Conservation (phyloP, 1,284 basidiomycete genomes). For the Ustilago nuda region DNA sequence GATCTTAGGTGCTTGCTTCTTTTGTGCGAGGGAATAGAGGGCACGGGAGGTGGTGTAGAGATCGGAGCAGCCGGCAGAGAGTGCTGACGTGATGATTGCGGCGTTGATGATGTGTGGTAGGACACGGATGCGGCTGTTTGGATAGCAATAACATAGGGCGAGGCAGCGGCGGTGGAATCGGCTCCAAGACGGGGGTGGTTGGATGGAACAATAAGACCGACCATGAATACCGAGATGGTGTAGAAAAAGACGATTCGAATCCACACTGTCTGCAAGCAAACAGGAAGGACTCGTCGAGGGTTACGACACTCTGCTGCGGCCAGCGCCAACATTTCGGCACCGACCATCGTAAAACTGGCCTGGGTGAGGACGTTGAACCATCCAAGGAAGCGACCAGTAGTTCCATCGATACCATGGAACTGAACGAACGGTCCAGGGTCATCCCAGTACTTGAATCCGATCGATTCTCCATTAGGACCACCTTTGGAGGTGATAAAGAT, state of each 20-base stretch:
- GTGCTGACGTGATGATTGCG: slow-evolving; percentile 79
- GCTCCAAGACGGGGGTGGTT: slow-evolving; percentile 41
- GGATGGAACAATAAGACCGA: slow-evolving; percentile 54
- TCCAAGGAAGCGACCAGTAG: slow-evolving; percentile 70
- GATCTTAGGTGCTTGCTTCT: slow-evolving; percentile 79
- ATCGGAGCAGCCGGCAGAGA: slow-evolving; percentile 85
- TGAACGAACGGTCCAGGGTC: slow-evolving; percentile 70
- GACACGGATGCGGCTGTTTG: slow-evolving; percentile 70
- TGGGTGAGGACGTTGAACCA: slow-evolving; percentile 68
- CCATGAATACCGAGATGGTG: slow-evolving; percentile 70
- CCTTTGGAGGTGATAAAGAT: slow-evolving; percentile 49
- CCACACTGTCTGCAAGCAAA: slow-evolving; percentile 49
- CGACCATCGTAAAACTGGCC: slow-evolving; percentile 84
- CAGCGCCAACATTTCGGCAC: slow-evolving; percentile 87
- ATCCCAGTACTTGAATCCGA: slow-evolving; percentile 56
- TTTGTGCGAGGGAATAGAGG: slow-evolving; percentile 78
- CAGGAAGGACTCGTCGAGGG: slow-evolving; percentile 66
- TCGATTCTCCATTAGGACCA: slow-evolving; percentile 23
- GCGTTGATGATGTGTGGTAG: slow-evolving; percentile 77
- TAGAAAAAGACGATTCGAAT: slow-evolving; percentile 61
- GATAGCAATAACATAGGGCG: slow-evolving; percentile 68
- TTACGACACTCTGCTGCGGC: slow-evolving; percentile 76
- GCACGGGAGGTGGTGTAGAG: slow-evolving; percentile 83
- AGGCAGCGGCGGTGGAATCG: slow-evolving; percentile 32
- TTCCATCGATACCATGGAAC: slow-evolving; percentile 71